Percentiles rank a stretch among this genome's conserved stretches.
These are phyloP conservation scores for Aspergillus alliaceus DNA, from an alignment of 2,329 filamentous ascomycete genomes.

Conservation along the genomic window DNA sequence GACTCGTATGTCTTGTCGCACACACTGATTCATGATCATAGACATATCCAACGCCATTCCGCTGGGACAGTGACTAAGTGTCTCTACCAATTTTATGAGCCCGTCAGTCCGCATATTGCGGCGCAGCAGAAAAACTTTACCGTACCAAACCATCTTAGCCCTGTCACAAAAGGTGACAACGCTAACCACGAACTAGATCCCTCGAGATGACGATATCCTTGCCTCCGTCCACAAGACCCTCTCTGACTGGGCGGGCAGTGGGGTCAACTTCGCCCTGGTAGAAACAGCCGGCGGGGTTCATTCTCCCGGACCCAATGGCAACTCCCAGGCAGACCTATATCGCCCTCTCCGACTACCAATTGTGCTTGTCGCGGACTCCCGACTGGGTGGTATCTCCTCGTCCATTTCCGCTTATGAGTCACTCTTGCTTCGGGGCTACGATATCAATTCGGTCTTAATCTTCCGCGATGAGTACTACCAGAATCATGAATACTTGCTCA, in stretches of 20 bases:
- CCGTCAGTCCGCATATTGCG: conserved; percentile 77
- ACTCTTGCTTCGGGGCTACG: conserved; percentile 73
- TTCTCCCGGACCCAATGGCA: conserved; percentile 74
- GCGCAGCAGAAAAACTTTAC: conserved; percentile 53
- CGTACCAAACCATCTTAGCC: neutral
- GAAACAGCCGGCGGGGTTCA: conserved; percentile 83
- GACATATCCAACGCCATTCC: conserved; percentile 64
- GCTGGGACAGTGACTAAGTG: conserved; percentile 58
- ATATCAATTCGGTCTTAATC: conserved; percentile 68
- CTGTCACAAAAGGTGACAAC: neutral
- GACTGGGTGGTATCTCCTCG: conserved; percentile 75
- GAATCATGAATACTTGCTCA: conserved; percentile 66
- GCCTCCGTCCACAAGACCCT: conserved; percentile 48
- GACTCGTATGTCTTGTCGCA: neutral
- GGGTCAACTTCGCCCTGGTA: conserved; percentile 63
- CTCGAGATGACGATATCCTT: conserved; percentile 53
- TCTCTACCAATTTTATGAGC: conserved; percentile 70
- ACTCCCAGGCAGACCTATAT: conserved; percentile 76
- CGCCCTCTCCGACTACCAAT: conserved; percentile 71
- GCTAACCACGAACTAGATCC: conserved; percentile 45
- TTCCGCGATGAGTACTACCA: conserved; percentile 67
- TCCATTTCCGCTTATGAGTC: conserved; percentile 81
- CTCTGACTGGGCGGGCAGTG: conserved; percentile 33
- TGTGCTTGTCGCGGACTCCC: conserved; percentile 71
- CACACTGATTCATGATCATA: neutral